A percentile compares a stretch with the other conserved stretches of the same genome.
Conservation (phyloP, 83 land plant genomes). For the Picea abies region DNA sequence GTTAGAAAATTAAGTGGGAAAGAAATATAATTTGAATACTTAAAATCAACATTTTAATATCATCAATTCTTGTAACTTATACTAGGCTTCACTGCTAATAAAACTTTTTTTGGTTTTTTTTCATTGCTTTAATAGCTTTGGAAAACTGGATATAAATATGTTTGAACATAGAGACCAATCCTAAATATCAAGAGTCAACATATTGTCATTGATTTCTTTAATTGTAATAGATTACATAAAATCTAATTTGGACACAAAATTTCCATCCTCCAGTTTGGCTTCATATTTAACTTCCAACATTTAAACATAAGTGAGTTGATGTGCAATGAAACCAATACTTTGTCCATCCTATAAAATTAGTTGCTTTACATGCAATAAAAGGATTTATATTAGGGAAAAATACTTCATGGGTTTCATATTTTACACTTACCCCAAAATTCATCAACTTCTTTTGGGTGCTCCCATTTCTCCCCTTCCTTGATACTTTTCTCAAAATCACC, state of each 20-base stretch:
- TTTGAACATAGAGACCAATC: conserved; percentile 32
- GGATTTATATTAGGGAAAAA: not conserved
- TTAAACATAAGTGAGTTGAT: not conserved
- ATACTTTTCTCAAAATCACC: conserved; percentile 84
- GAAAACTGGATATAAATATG: conserved; percentile 82
- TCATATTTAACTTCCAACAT: conserved; percentile 70
- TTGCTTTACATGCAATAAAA: not conserved
- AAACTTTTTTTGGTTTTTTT: conserved; percentile 63
- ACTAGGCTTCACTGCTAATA: conserved; percentile 84
- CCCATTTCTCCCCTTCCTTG: conserved; percentile 81
- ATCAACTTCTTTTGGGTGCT: conserved; percentile 84
- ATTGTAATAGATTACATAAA: conserved; percentile 33
- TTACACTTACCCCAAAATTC: conserved; percentile 71
- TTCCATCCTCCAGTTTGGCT: conserved; percentile 71
- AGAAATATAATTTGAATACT: not conserved
- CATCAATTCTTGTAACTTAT: conserved; percentile 36
- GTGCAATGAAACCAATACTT: not conserved
- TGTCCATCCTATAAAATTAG: not conserved
- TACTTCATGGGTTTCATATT: not conserved
- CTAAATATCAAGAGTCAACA: not conserved
- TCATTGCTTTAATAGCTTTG: conserved; percentile 91
- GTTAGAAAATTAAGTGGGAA: too few relatives aligned
- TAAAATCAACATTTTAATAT: not conserved
- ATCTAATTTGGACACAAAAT: conserved; percentile 64
- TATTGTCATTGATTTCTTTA: too few relatives aligned